Percentiles rank a stretch among this genome's conserved stretches.
Evolutionary conservation across 306 rosid species (phyloP).

Genomic region (Glycyrrhiza uralensis): DNA sequence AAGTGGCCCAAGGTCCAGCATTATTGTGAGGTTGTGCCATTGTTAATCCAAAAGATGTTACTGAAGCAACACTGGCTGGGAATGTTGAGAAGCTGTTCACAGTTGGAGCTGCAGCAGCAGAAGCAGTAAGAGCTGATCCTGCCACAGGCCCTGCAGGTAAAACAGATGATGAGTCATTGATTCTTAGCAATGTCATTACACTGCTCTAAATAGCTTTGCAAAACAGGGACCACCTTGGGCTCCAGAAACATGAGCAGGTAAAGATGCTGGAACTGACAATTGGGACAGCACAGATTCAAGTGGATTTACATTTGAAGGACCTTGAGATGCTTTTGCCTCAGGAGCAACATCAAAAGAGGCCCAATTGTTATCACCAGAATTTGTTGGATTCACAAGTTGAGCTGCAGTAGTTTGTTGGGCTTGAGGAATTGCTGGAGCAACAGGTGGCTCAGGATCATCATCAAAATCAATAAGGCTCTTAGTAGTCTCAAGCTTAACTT

Average conservation of each 20-base stretch:
- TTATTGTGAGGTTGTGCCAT: conserved; percentile 33
- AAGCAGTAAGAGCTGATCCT: conserved; percentile 30
- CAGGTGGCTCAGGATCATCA: conserved; percentile 64
- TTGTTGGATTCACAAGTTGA: conserved; percentile 47
- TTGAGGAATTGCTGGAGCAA: conserved; percentile 56
- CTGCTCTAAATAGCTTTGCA: conserved; percentile 28
- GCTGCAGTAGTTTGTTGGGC: conserved; percentile 47
- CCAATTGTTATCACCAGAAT: conserved; percentile 65
- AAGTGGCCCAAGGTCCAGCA: conserved; percentile 50
- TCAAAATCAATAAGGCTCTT: conserved; percentile 93
- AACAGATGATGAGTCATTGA: conserved; percentile 33
- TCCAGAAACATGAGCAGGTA: conserved; percentile 48
- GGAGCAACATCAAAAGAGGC: conserved; percentile 81
- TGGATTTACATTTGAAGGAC: conserved; percentile 59
- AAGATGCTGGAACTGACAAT: conserved; percentile 62
- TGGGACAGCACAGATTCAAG: conserved; percentile 67
- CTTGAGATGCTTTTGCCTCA: conserved; percentile 46
- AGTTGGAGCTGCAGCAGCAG: conserved; percentile 45
- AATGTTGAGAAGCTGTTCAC: conserved; percentile 42
- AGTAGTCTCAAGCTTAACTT: conserved; percentile 60
- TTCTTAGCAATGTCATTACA: conserved; percentile 25
- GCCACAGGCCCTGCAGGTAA: conserved; percentile 37
- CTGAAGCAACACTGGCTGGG: conserved; percentile 52
- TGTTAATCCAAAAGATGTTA: conserved; percentile 41
- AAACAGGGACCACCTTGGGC: conserved; percentile 36